A percentile compares a stretch with the other conserved stretches of the same genome.
These are phyloP conservation scores for Solanum bulbocastanum DNA, from an alignment of 257 asterid genomes.

Conservation along the genomic window DNA sequence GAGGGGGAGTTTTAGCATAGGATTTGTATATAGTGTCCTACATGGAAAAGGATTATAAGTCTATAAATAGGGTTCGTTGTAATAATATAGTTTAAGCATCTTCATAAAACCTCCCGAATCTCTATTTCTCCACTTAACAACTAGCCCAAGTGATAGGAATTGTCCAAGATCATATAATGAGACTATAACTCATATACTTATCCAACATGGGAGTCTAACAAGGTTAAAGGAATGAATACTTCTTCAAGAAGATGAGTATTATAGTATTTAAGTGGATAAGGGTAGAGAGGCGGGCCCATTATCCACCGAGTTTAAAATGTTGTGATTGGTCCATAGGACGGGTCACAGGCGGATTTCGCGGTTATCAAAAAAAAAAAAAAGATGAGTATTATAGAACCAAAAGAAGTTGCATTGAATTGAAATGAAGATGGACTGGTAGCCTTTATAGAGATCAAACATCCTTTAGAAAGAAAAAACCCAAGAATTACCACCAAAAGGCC, in stretches of 20 bases:
- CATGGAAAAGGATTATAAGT: background rate
- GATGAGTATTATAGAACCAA: background rate
- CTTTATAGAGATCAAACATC: background rate
- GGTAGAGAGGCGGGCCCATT: too few relatives aligned
- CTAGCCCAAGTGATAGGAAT: background rate
- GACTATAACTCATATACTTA: background rate
- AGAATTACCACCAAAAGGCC: background rate
- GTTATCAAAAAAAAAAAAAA: background rate
- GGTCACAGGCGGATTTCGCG: too few relatives aligned
- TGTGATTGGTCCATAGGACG: too few relatives aligned
- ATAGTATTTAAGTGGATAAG: background rate
- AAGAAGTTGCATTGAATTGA: background rate
- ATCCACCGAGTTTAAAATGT: too few relatives aligned
- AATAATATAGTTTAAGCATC: background rate
- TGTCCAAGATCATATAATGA: background rate
- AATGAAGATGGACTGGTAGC: background rate
- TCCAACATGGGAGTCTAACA: background rate
- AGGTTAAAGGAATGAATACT: background rate
- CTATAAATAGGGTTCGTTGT: background rate
- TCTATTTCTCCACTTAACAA: background rate
- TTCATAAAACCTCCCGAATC: background rate
- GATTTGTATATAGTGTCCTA: background rate
- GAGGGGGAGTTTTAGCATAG: background rate
- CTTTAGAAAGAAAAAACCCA: background rate
- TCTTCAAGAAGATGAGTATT: background rate